Conservation (phyloP, 2,329 filamentous ascomycete genomes). For the Talaromyces marneffei region DNA sequence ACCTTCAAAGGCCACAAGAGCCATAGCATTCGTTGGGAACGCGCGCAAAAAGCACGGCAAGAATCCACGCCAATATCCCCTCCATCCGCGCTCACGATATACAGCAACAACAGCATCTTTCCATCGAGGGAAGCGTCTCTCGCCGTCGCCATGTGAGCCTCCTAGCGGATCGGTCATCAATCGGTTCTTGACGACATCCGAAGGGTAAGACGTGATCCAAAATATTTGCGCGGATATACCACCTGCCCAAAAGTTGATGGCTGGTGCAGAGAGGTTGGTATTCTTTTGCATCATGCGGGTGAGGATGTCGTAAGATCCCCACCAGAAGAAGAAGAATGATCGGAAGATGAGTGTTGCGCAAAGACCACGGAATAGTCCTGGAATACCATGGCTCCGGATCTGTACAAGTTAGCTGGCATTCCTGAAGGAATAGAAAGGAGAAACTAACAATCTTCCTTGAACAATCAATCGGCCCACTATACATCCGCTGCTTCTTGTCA, state of each 20-base stretch:
- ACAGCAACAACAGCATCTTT: conserved; percentile 71
- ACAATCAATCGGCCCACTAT: conserved; percentile 84
- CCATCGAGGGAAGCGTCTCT: conserved; percentile 67
- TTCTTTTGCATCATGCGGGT: conserved; percentile 60
- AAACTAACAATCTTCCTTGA: conserved; percentile 52
- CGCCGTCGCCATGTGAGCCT: conserved; percentile 60
- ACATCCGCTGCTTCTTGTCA: conserved; percentile 68
- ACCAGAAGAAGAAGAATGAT: conserved; percentile 96
- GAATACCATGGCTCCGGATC: conserved; percentile 61
- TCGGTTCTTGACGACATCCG: conserved; percentile 89
- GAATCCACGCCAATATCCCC: conserved; percentile 89
- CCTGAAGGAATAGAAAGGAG: background rate
- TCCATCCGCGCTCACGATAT: conserved; percentile 67
- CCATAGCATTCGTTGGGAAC: conserved; percentile 93
- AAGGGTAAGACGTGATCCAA: conserved; percentile 88
- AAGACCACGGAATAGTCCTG: conserved; percentile 80
- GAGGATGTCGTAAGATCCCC: conserved; percentile 88
- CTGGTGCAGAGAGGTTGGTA: conserved; percentile 67
- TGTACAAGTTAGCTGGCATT: conserved; percentile 17
- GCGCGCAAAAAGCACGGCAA: conserved; percentile 87
- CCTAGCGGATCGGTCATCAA: conserved; percentile 94
- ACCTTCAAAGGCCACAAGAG: conserved; percentile 85
- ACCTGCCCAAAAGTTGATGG: conserved; percentile 95
- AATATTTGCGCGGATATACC: conserved; percentile 90
- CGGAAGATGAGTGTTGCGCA: conserved; percentile 81